Conservation (phyloP, 345 rosid species). For the Citrus sinensis region DVS_A1.0 CM039165.1:35835001-35835500, state of each 20-base stretch:
- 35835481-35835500: background rate
- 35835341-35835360: background rate
- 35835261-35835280: background rate
- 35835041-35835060: too few species aligned
- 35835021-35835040: too few species aligned
- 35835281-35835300: background rate
- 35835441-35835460: background rate
- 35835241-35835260: background rate
- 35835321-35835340: background rate
- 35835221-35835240: background rate
- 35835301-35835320: background rate
- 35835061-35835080: too few species aligned
- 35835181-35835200: too few species aligned
- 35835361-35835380: background rate
- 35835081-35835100: too few species aligned
- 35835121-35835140: too few species aligned
- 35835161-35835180: too few species aligned
- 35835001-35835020: too few species aligned
- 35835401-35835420: background rate
- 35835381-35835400: background rate
- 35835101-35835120: too few species aligned
- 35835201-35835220: too few species aligned
- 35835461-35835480: background rate
- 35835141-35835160: too few species aligned
- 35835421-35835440: background rate